phyloP scores from a whole-genome alignment of 2,329 filamentous ascomycete genomes.

The Xenosphaeropsis pyriputrescens region DNA sequence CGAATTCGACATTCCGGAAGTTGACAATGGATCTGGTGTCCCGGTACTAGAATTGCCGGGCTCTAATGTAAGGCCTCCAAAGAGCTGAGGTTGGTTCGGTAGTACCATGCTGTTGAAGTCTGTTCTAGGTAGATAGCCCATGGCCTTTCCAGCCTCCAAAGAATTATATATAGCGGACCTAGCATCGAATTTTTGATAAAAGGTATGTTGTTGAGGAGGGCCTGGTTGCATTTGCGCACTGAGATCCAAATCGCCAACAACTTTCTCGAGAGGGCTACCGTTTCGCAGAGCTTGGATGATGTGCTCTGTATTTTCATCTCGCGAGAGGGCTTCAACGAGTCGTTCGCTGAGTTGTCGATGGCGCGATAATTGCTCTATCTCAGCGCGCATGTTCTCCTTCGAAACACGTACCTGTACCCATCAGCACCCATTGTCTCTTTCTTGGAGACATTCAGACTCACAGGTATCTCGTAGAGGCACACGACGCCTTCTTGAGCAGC shows the following conservation, averaged over 20 bases:
- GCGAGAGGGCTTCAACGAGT: constrained; percentile 35
- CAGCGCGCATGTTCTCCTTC: constrained; percentile 43
- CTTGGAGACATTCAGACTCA: constrained; percentile 33
- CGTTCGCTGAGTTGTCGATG: constrained; percentile 39
- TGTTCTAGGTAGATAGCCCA: neutral
- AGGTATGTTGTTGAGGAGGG: neutral
- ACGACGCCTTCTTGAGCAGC: constrained; percentile 32
- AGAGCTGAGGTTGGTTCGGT: neutral
- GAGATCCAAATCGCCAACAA: neutral
- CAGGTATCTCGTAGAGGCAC: constrained; percentile 46
- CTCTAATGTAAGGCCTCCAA: neutral
- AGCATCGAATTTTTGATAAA: neutral
- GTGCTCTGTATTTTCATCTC: constrained; percentile 1
- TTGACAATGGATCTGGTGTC: neutral
- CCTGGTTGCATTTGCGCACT: neutral
- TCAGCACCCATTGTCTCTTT: constrained; percentile 46
- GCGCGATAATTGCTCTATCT: constrained; percentile 40
- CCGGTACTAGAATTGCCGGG: neutral
- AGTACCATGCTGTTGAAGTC: neutral
- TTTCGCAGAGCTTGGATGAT: neutral
- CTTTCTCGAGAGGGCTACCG: neutral
- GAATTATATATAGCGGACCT: neutral
- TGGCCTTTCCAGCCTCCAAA: neutral
- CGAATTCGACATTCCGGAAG: neutral
- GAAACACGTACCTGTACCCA: constrained; percentile 35